phyloP scores from a whole-genome alignment of 805 yeast genomes.

The Millerozyma miso region DNA sequence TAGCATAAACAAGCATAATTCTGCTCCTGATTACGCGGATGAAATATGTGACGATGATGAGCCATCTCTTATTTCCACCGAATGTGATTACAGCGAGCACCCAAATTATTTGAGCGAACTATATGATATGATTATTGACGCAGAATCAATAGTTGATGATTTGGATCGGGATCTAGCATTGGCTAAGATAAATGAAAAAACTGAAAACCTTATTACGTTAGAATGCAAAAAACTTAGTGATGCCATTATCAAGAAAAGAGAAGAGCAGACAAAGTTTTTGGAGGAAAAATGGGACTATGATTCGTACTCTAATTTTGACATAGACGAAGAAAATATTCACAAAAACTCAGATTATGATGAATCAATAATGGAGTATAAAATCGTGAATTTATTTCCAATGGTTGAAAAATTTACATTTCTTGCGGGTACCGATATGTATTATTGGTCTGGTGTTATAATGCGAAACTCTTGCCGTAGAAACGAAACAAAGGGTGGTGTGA shows the following conservation, averaged over 20 bases:
- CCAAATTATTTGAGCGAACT: slow-evolving; percentile 22
- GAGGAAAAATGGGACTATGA: slow-evolving; percentile 38
- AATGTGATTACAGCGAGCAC: slow-evolving; percentile 7
- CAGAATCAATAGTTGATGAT: slow-evolving; percentile 30
- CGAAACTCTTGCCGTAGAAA: slow-evolving; percentile 91
- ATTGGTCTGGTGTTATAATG: slow-evolving; percentile 98
- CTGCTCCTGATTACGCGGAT: slow-evolving; percentile 7
- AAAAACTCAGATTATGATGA: slow-evolving; percentile 34
- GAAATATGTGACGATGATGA: slow-evolving; percentile 7
- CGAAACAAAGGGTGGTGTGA: slow-evolving; percentile 78
- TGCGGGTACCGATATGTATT: slow-evolving; percentile 75
- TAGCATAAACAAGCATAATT: neutral
- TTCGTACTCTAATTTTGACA: slow-evolving; percentile 35
- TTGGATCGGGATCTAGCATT: slow-evolving; percentile 32
- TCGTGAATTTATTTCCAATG: slow-evolving; percentile 75
- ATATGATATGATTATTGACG: slow-evolving; percentile 30
- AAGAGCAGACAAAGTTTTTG: slow-evolving; percentile 27
- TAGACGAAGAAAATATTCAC: slow-evolving; percentile 26
- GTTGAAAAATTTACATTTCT: slow-evolving; percentile 84
- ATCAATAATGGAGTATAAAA: slow-evolving; percentile 42
- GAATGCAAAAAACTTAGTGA: slow-evolving; percentile 30
- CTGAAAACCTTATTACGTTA: slow-evolving; percentile 25
- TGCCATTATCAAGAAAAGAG: slow-evolving; percentile 30
- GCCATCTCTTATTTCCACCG: neutral
- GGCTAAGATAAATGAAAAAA: slow-evolving; percentile 27